phyloP scores from a whole-genome alignment of 768 basidiomycete genomes.

The Austroboletus eburneus region DNA sequence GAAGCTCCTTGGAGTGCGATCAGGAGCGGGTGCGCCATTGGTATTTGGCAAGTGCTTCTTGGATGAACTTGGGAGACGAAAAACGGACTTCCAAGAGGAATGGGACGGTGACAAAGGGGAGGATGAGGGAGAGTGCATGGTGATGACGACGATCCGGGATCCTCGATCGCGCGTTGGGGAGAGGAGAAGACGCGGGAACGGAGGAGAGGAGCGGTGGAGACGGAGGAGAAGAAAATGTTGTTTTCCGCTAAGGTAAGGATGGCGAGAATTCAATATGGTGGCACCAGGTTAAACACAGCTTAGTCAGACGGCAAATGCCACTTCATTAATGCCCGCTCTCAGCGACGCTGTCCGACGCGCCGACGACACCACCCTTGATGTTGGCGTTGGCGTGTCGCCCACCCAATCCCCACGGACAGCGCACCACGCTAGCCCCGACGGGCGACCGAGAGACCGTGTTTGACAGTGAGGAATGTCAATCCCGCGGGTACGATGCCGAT shows the following conservation, averaged over 20 bases:
- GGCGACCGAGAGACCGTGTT: too few species aligned
- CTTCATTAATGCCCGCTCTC: constrained; percentile 3
- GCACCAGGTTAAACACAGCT: constrained; percentile 12
- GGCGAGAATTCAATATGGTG: not conserved
- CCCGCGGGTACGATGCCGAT: too few species aligned
- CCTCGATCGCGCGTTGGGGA: constrained; percentile 14
- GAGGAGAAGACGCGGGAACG: constrained; percentile 9
- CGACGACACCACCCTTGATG: too few species aligned
- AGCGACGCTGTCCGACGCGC: too few species aligned
- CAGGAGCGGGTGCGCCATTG: constrained; percentile 43
- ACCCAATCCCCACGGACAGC: too few species aligned
- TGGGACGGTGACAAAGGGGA: constrained; percentile 24
- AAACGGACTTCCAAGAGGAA: constrained; percentile 65
- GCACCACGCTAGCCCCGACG: too few species aligned
- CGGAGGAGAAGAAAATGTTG: constrained; percentile 16
- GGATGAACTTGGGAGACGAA: constrained; percentile 65
- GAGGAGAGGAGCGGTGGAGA: constrained; percentile 3
- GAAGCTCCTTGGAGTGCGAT: constrained; percentile 36
- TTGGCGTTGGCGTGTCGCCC: too few species aligned
- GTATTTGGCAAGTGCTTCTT: constrained; percentile 45
- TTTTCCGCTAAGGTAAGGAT: constrained; percentile 6
- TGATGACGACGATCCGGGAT: constrained; percentile 17
- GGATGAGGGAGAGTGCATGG: constrained; percentile 26
- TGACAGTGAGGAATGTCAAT: too few species aligned
- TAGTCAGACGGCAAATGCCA: constrained; percentile 32